Evolutionary conservation across 2,329 filamentous ascomycete genomes (phyloP), one percentile per base, ranked within the genome.

Genomic region (Cordyceps javanica): DNA sequence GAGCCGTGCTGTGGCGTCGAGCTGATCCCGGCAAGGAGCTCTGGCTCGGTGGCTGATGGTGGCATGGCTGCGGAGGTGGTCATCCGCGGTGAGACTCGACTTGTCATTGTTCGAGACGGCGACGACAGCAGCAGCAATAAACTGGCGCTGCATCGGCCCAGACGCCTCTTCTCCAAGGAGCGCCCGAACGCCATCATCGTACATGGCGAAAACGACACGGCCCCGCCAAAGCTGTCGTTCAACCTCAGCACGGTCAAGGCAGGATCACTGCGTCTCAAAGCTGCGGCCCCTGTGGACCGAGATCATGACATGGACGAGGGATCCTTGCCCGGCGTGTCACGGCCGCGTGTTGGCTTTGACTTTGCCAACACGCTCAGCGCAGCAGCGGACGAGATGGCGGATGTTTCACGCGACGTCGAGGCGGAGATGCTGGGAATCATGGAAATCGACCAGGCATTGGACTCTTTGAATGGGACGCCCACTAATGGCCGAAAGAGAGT

Each of bases 391-490:
- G 69, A 72, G 7, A 72, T 72, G 23, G 75, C 78, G 34, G 77
- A 81, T 52, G 72, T 77, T n/a, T 75, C 73, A 23, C 72, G 82
- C 32, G 77, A 85, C 57, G 74, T 84, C 13, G 82, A 85, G 65
- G 75, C 76, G 30, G 82, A 85, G 68, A 80, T 85, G 75, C 73
- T 87, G 62, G 83, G 86, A 66, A 83, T 87, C 45, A 81, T 85
- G 77, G 82, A 83, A 62, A 85, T 87, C 64, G 84, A 87, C 62
- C 78, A 81, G 59, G 80, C 78, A 50, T 68, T 87, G 54, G 77
- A 82, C 49, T 74, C 72, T 51, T 74, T 87, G 79, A 78, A 83
- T 56, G 73, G 69, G 39, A 74, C 75, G 34, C 72, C 77, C 46
- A 74, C 73, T 34, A 73, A 72, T 56, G 78, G 77, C 48, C 74